These are phyloP conservation scores for Wickerhamomyces alni DNA, from an alignment of 805 yeast genomes.

Conservation along the genomic window DNA sequence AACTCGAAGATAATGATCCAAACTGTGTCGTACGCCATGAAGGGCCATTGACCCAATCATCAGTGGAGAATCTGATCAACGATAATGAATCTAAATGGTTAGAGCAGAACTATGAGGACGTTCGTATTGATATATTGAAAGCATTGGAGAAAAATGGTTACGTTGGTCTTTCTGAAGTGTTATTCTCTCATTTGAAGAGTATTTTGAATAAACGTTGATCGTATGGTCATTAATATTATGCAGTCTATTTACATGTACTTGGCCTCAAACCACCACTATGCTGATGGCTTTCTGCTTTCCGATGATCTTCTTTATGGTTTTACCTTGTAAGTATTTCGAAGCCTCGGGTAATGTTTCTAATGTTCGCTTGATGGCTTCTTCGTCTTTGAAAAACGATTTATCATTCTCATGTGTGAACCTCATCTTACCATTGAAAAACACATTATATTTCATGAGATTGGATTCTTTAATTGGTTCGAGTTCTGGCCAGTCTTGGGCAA, in stretches of 20 bases:
- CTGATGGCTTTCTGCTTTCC: constrained; percentile 34
- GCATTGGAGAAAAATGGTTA: constrained; percentile 38
- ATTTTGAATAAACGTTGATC: constrained; percentile 26
- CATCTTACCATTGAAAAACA: constrained; percentile 73
- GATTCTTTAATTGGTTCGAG: constrained; percentile 32
- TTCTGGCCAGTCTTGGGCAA: constrained; percentile 62
- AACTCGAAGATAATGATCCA: constrained; percentile 36
- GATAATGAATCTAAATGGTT: constrained; percentile 29
- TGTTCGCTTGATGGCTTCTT: constrained; percentile 30
- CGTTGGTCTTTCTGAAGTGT: constrained; percentile 40
- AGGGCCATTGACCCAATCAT: constrained; percentile 45
- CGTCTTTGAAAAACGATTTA: constrained; percentile 30
- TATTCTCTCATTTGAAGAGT: constrained; percentile 50
- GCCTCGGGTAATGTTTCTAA: constrained; percentile 31
- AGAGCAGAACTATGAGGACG: constrained; percentile 33
- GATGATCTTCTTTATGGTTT: constrained; percentile 46
- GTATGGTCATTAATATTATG: background rate
- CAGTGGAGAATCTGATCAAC: constrained; percentile 28
- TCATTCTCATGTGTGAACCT: constrained; percentile 38
- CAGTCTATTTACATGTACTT: background rate
- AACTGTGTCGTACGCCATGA: constrained; percentile 34
- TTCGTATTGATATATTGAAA: constrained; percentile 39
- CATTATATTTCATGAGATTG: constrained; percentile 36
- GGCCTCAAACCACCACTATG: constrained; percentile 11
- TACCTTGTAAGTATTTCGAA: constrained; percentile 34